A percentile compares a stretch with the other conserved stretches of the same genome.
Evolutionary conservation across 495 filamentous ascomycete genomes (phyloP).

Genomic region (Pseudevernia furfuracea): DNA sequence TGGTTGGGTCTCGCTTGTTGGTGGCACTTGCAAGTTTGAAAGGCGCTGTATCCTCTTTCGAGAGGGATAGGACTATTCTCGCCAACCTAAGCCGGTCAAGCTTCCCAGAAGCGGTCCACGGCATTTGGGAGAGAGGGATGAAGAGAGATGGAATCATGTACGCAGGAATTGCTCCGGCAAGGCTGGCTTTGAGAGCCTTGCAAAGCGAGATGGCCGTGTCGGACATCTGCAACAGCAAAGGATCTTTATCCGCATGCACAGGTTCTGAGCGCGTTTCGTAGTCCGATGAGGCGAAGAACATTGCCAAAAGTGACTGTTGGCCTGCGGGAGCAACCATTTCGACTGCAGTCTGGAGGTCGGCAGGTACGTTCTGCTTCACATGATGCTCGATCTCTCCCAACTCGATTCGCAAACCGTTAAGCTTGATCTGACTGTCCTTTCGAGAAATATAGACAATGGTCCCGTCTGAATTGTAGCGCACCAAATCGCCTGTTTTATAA

Average conservation of each 20-base stretch:
- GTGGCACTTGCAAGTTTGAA: constrained; percentile 18
- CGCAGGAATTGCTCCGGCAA: constrained; percentile 21
- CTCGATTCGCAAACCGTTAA: constrained; percentile 37
- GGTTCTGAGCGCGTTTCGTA: not conserved
- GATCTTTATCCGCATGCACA: not conserved
- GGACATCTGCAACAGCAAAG: constrained; percentile 15
- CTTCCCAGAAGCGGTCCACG: constrained; percentile 28
- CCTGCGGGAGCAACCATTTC: constrained; percentile 40
- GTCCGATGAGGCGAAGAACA: constrained; percentile 27
- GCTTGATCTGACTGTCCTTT: constrained; percentile 50
- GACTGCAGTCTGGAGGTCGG: constrained; percentile 36
- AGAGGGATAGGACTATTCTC: constrained; percentile 12
- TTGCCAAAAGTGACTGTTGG: constrained; percentile 35
- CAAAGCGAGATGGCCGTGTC: constrained; percentile 12
- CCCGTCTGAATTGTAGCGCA: constrained; percentile 43
- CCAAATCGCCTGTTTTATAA: constrained; percentile 56
- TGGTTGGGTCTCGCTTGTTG: constrained; percentile 11
- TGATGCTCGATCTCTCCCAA: constrained; percentile 38
- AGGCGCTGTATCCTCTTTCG: constrained; percentile 12
- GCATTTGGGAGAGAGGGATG: constrained; percentile 26
- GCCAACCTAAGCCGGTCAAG: constrained; percentile 18
- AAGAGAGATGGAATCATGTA: constrained; percentile 31
- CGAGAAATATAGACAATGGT: constrained; percentile 45
- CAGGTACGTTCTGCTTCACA: constrained; percentile 23
- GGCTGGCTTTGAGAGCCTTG: constrained; percentile 18